Evolutionary conservation across 768 basidiomycete species (phyloP).

Genomic region (Serendipita vermifera): DNA sequence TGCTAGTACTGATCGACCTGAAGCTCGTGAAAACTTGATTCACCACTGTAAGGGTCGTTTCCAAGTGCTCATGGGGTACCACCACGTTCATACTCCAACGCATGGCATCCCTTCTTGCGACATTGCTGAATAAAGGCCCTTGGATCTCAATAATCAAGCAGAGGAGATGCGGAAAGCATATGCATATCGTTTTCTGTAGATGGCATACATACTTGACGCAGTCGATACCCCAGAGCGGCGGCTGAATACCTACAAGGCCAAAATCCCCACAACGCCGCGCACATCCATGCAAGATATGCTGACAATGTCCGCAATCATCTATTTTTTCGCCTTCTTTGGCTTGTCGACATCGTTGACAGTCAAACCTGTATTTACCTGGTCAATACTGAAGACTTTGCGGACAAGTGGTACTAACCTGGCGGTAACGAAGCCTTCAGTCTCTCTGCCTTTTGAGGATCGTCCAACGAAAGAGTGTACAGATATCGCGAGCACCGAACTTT

Average conservation of each 20-base stretch:
- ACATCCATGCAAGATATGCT: neutral
- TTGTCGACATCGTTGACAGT: slow-evolving; percentile 58
- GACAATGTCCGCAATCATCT: slow-evolving; percentile 14
- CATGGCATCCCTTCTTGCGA: no score
- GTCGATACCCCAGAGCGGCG: no score
- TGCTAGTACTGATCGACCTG: no score
- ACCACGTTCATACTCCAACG: no score
- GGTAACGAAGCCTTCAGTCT: slow-evolving; percentile 92
- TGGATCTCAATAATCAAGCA: no score
- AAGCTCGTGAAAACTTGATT: no score
- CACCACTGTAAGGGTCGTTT: no score
- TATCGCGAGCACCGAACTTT: slow-evolving; percentile 95
- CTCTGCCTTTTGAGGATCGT: slow-evolving; percentile 97
- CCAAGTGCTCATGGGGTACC: no score
- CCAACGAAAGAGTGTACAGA: slow-evolving; percentile 91
- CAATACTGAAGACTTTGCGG: neutral
- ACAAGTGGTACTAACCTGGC: slow-evolving; percentile 53
- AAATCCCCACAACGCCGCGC: neutral
- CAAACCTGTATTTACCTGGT: slow-evolving; percentile 39
- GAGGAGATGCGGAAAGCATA: no score
- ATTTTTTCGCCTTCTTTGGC: slow-evolving; percentile 54
- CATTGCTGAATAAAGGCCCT: no score
- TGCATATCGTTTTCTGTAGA: neutral
- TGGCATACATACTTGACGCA: neutral
- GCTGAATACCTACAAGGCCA: neutral